Percentiles rank a stretch among this genome's conserved stretches.
phyloP scores from a whole-genome alignment of 2,329 filamentous ascomycete species.

The Pleurostoma richardsiae region DNA sequence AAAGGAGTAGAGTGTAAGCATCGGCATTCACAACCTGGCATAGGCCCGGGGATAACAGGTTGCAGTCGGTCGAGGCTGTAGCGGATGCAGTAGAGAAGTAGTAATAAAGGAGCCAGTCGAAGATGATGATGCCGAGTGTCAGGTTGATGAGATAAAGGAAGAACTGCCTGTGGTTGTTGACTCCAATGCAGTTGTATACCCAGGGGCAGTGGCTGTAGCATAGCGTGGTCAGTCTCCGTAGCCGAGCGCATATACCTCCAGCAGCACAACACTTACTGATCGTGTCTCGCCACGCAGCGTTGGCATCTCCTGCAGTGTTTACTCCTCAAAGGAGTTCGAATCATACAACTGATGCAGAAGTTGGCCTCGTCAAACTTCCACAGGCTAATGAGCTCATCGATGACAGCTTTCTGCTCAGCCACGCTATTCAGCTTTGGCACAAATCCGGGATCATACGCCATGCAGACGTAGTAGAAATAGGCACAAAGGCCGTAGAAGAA shows the following conservation, averaged over 20 bases:
- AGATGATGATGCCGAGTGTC: constrained; percentile 66
- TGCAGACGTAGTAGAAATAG: constrained; percentile 85
- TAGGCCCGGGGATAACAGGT: constrained; percentile 66
- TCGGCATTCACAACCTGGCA: constrained; percentile 78
- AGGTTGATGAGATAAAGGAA: constrained; percentile 81
- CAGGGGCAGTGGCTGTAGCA: constrained; percentile 80
- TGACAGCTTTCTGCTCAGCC: constrained; percentile 81
- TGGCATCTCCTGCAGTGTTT: constrained; percentile 93
- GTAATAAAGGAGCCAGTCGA: constrained; percentile 66
- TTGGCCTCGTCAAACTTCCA: constrained; percentile 94
- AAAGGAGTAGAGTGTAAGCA: constrained; percentile 75
- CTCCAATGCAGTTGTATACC: constrained; percentile 93
- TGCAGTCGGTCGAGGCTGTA: constrained; percentile 56
- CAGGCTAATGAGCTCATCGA: constrained; percentile 76
- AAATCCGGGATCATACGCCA: constrained; percentile 86
- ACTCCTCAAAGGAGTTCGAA: constrained; percentile 83
- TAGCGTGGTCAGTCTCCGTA: background rate
- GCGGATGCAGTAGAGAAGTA: constrained; percentile 61
- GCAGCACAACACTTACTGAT: constrained; percentile 66
- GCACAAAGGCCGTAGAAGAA: constrained; percentile 58
- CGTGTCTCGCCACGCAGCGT: constrained; percentile 91
- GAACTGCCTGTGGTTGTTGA: constrained; percentile 96
- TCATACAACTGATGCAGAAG: constrained; percentile 94
- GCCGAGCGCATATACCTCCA: background rate
- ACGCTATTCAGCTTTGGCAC: constrained; percentile 88